Evolutionary conservation across 179 eudicot genomes (phyloP), one percentile per base, ranked within the genome.

Genomic region (Dionaea muscipula): DNA sequence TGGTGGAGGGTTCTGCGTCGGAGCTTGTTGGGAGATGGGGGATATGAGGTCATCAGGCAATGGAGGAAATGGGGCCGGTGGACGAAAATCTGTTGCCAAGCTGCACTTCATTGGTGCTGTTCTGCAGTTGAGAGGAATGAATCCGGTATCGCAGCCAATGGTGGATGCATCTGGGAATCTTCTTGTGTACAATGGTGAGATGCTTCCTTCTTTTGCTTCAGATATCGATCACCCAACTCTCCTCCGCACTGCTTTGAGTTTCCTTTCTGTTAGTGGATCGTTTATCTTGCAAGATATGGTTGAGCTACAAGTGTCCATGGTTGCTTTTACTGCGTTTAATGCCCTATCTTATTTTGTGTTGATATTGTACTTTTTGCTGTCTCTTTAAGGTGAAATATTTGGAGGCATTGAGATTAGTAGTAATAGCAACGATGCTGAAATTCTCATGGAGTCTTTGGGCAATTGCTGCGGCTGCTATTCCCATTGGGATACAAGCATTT

Each of bases 131-230:
- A 77, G 98, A 69, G 98, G 94, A 45, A 68, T 56, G n/a, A 55
- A 45, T 52, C 74, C 88, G 9, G 70, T 87, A 38, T 50, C 59
- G 50, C 98, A 91, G 59, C 98, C 98, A 7, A 63, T 91, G 63
- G 69, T 69, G 26, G 94, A 87, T 74, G 54, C 71, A 16, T 72
- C 54, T 26, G 86, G 83, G 63, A 91, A 84, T 78, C 69, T 86
- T 54, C 90, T 90, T 59, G 72, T 81, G 59, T 90, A 83, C 66
- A 90, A 90, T 67, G 97, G 97, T 90, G 76, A 60, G 54, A 11
- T 56, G 12, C 15, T 9, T 14, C 50, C 18, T 25, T 20, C 23
- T 28, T 16, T 24, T 9, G 11, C 21, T 4, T 4, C n/a, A 15
- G 15, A 4, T 43, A 3, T 3, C 8, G 35, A 28, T 28, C 35